These are phyloP conservation scores for Copromyces sp. DNA, from an alignment of 495 filamentous ascomycete species.

Conservation along the genomic window DNA sequence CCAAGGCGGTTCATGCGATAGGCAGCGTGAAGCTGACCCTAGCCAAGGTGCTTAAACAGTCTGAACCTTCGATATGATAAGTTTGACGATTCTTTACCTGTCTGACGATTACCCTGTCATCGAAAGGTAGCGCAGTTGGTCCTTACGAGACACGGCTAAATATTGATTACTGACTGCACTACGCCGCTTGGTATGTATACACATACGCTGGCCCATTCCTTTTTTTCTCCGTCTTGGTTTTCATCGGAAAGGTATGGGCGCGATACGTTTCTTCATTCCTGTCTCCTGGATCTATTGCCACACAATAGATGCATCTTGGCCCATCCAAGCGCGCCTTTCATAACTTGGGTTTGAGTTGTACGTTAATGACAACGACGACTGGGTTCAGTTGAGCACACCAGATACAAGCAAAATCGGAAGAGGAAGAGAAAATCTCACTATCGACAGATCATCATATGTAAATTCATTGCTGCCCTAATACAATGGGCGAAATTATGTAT, in stretches of 20 bases:
- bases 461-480: neutral
- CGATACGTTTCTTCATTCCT: neutral
- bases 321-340: neutral
- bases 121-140: neutral
- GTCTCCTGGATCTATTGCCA: neutral
- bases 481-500: neutral
- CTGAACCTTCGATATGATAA: no score
- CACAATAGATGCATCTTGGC: neutral
- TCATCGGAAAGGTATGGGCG: neutral
- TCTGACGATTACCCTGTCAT: neutral
- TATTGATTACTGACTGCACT: neutral
- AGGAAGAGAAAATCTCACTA: neutral
- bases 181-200: neutral
- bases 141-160: neutral
- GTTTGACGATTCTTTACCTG: no score
- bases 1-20: no score
- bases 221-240: neutral
- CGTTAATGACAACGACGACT: neutral
- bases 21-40: no score
- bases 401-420: neutral
- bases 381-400: neutral
- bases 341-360: neutral
- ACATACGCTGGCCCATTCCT: neutral
- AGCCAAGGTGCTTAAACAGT: no score
- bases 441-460: neutral